Evolutionary conservation across 2,329 filamentous ascomycete species (phyloP).

Genomic region (Penicillium expansum): DNA sequence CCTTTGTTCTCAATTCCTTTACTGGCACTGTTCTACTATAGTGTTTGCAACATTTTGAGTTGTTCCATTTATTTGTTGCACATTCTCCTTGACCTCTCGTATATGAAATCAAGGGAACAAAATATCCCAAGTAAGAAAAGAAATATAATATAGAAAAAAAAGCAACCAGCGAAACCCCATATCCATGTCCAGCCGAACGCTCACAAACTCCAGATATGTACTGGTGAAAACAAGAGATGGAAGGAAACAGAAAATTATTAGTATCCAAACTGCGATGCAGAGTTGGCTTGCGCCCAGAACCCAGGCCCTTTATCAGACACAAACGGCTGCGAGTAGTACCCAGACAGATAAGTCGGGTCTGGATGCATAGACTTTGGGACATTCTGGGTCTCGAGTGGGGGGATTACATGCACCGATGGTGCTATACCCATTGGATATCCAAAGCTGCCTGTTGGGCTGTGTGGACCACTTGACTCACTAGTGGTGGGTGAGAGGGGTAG

Average conservation of each 20-base stretch:
- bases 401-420: constrained; percentile 8
- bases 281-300: constrained; percentile 17
- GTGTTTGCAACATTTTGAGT: neutral
- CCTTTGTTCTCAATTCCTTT: too few species aligned
- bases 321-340: constrained; percentile 18
- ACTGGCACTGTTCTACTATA: neutral
- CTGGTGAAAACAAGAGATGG: neutral
- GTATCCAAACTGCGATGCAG: constrained; percentile 19
- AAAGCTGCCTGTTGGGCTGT: constrained; percentile 17
- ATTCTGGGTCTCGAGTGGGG: constrained; percentile 8
- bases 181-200: neutral
- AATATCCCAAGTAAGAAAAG: neutral
- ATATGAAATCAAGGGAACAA: neutral
- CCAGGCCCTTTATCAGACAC: constrained; percentile 12
- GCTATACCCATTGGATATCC: constrained; percentile 13
- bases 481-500: constrained; percentile 20
- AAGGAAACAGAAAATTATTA: neutral
- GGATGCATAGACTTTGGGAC: constrained; percentile 12
- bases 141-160: neutral
- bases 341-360: constrained; percentile 12
- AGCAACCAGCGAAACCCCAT: neutral
- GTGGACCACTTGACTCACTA: constrained; percentile 24
- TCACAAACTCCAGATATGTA: constrained; percentile 1
- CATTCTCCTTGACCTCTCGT: neutral
- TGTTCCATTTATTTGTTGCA: neutral